These are phyloP conservation scores for Stentor coeruleus DNA, from an alignment of 73 alveolate species.

Conservation along the genomic window DNA sequence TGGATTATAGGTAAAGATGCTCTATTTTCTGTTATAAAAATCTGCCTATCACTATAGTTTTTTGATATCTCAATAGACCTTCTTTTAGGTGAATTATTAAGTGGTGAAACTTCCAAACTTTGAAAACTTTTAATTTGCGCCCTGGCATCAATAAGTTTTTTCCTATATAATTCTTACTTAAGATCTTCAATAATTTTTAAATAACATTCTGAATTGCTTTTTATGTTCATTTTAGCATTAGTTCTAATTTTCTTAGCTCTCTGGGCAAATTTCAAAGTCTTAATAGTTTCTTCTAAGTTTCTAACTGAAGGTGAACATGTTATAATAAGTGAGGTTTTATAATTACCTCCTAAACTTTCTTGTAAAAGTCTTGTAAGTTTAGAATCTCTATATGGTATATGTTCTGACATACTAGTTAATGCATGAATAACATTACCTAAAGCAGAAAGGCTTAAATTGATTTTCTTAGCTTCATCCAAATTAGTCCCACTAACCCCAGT, in stretches of 20 bases:
- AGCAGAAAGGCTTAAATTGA: conserved; percentile 74
- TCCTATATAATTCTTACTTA: background rate
- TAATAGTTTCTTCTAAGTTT: conserved; percentile 74
- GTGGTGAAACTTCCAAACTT: background rate
- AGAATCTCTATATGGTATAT: conserved; percentile 82
- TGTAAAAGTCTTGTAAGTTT: conserved; percentile 73
- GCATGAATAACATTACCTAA: conserved; percentile 80
- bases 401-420: conserved; percentile 59
- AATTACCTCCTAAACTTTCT: conserved; percentile 83
- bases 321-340: conserved; percentile 67
- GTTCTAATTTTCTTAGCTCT: conserved; percentile 68
- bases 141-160: background rate
- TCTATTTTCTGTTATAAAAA: background rate
- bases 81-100: background rate
- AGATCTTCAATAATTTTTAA: conserved; percentile 20
- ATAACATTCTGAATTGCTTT: conserved; percentile 23
- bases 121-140: background rate
- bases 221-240: conserved; percentile 25
- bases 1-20: background rate
- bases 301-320: conserved; percentile 73
- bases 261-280: conserved; percentile 86
- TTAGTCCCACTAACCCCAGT: conserved; percentile 72
- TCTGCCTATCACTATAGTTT: background rate
- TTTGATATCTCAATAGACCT: background rate
- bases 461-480: conserved; percentile 76